A percentile compares a stretch with the other conserved stretches of the same genome.
Conservation (phyloP, 176 grass and related monocot species). For the Bromus sterilis region DNA sequence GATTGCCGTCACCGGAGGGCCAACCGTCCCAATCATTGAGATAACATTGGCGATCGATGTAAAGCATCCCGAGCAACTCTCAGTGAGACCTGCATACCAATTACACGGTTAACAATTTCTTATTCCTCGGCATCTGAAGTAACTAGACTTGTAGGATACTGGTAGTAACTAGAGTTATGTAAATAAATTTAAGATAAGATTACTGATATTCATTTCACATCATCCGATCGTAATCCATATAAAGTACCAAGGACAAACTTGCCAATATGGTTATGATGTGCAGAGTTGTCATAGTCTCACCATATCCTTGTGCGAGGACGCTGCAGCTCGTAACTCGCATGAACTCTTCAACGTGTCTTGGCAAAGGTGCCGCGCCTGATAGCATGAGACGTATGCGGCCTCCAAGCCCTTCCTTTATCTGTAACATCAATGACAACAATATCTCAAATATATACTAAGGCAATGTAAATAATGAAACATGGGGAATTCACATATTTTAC, state of each 20-base stretch:
- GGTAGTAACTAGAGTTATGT: background rate
- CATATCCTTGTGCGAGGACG: conserved; percentile 88
- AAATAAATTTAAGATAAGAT: background rate
- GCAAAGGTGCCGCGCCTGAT: conserved; percentile 86
- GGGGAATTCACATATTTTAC: background rate
- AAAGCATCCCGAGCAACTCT: conserved; percentile 84
- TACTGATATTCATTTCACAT: background rate
- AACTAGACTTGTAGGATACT: background rate
- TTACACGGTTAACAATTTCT: background rate
- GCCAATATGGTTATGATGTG: background rate
- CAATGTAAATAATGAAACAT: background rate
- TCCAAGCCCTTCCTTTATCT: conserved; percentile 85
- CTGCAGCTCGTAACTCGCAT: conserved; percentile 73
- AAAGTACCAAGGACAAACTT: background rate
- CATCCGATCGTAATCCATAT: background rate
- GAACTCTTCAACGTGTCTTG: conserved; percentile 84
- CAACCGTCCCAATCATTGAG: conserved; percentile 84
- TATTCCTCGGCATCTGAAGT: background rate
- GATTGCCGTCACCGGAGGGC: conserved; percentile 65
- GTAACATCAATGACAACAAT: background rate
- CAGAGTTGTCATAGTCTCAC: conserved; percentile 23
- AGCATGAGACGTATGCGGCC: conserved; percentile 70
- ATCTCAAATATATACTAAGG: background rate
- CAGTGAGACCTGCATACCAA: conserved; percentile 72
- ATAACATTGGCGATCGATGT: conserved; percentile 75